Conservation (phyloP, 2,329 filamentous ascomycete genomes). For the Claviceps spartinae region DNA sequence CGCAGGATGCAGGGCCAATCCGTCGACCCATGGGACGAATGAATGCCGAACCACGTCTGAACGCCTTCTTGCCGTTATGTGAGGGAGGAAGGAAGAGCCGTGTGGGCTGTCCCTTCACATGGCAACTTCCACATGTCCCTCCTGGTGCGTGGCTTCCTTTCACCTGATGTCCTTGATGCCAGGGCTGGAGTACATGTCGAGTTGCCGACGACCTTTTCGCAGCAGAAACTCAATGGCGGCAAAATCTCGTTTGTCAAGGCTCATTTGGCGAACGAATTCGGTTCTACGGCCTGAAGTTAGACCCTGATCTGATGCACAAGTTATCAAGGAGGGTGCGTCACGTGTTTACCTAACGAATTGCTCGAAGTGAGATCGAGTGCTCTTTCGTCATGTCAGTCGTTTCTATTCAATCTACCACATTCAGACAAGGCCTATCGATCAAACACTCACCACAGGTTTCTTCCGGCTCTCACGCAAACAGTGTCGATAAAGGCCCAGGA, state of each 20-base stretch:
- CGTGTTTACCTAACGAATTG: constrained; percentile 44
- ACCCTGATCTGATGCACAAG: neutral
- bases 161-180: constrained; percentile 52
- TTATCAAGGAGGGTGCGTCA: neutral
- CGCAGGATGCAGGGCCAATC: neutral
- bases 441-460: constrained; percentile 54
- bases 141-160: neutral
- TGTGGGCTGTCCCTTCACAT: neutral
- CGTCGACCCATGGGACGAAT: neutral
- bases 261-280: constrained; percentile 62
- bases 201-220: constrained; percentile 65
- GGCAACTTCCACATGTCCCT: neutral
- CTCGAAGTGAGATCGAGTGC: constrained; percentile 39
- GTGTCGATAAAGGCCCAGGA: constrained; percentile 52
- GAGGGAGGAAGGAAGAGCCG: neutral
- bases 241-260: constrained; percentile 73
- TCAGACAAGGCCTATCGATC: neutral
- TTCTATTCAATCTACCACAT: neutral
- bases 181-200: constrained; percentile 69
- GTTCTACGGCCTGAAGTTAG: constrained; percentile 9
- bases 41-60: neutral
- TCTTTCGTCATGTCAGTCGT: constrained; percentile 3
- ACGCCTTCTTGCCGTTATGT: neutral
- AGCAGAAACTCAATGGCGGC: constrained; percentile 72
- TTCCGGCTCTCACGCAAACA: constrained; percentile 70